Evolutionary conservation across 768 basidiomycete species (phyloP).

Genomic region (Kwoniella pini): DNA sequence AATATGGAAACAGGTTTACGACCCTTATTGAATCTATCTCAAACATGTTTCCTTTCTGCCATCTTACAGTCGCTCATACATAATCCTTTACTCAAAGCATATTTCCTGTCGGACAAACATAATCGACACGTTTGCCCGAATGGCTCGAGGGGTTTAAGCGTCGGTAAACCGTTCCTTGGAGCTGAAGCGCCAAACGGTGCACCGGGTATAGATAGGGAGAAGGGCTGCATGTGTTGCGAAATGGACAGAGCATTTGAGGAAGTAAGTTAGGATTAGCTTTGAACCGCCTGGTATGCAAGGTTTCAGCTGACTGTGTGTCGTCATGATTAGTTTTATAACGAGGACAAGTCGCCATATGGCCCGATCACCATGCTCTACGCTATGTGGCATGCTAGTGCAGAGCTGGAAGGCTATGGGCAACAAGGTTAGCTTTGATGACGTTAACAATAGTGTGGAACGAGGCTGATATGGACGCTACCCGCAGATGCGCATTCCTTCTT

Average conservation of each 20-base stretch:
- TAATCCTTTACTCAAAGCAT: conserved; percentile 84
- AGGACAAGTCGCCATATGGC: conserved; percentile 67
- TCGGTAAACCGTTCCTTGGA: conserved; percentile 53
- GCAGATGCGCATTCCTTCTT: conserved; percentile 55
- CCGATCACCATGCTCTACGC: conserved; percentile 79
- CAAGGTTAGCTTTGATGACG: conserved; percentile 74
- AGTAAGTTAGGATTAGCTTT: conserved; percentile 32
- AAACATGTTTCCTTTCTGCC: conserved; percentile 92
- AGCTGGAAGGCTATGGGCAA: conserved; percentile 87
- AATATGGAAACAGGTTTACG: conserved; percentile 64
- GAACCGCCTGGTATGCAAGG: not conserved
- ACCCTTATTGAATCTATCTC: conserved; percentile 81
- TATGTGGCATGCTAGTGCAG: conserved; percentile 74
- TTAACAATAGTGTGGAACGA: not conserved
- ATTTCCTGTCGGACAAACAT: conserved; percentile 88
- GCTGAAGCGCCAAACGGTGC: conserved; percentile 57
- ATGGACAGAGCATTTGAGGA: conserved; percentile 69
- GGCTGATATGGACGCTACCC: not conserved
- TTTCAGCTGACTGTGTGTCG: not conserved
- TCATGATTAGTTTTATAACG: conserved; percentile 57
- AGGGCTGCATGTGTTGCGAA: conserved; percentile 80
- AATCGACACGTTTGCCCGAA: conserved; percentile 58
- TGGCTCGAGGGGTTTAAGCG: conserved; percentile 23
- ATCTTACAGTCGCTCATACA: conserved; percentile 85
- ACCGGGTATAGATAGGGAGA: conserved; percentile 31